These are phyloP conservation scores for Colletotrichum tamarilloi DNA, from an alignment of 2,329 filamentous ascomycete genomes.

Conservation along the genomic window DNA sequence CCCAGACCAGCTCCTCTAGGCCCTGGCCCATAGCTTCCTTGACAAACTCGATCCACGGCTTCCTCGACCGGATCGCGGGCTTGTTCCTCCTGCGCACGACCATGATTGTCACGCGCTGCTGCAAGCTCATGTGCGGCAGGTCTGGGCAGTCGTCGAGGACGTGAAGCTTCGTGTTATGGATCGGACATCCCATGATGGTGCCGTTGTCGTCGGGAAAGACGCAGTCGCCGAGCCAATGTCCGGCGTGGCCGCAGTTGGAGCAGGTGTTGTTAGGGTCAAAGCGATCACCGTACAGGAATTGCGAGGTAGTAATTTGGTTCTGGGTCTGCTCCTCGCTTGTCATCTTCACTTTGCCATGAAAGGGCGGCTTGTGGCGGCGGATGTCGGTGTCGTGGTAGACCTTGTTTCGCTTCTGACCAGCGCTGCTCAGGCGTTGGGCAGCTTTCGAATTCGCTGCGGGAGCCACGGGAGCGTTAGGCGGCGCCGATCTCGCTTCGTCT, in stretches of 20 bases:
- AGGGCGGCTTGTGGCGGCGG: background rate
- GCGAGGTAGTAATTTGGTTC: background rate
- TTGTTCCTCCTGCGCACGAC: background rate
- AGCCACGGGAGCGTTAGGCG: too few relatives aligned
- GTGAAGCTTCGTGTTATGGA: conserved; percentile 4
- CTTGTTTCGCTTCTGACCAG: too few relatives aligned
- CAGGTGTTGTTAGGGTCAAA: background rate
- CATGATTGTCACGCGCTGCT: background rate
- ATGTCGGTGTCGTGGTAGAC: background rate
- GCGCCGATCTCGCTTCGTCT: too few relatives aligned
- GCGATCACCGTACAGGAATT: background rate
- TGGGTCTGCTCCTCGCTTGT: background rate
- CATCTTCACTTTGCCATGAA: background rate
- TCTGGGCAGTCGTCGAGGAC: background rate
- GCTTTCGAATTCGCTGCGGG: background rate
- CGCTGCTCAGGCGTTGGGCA: too few relatives aligned
- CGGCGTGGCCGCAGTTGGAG: background rate
- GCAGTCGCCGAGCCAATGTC: conserved; percentile 5
- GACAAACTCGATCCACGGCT: background rate
- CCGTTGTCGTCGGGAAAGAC: conserved; percentile 3
- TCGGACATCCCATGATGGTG: background rate
- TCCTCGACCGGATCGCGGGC: background rate
- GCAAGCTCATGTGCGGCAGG: background rate
- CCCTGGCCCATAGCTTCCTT: background rate
- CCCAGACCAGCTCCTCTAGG: background rate